These are phyloP conservation scores for Aegilops tauschii DNA, from an alignment of 176 grass and related monocot genomes.

Conservation along the genomic window DNA sequence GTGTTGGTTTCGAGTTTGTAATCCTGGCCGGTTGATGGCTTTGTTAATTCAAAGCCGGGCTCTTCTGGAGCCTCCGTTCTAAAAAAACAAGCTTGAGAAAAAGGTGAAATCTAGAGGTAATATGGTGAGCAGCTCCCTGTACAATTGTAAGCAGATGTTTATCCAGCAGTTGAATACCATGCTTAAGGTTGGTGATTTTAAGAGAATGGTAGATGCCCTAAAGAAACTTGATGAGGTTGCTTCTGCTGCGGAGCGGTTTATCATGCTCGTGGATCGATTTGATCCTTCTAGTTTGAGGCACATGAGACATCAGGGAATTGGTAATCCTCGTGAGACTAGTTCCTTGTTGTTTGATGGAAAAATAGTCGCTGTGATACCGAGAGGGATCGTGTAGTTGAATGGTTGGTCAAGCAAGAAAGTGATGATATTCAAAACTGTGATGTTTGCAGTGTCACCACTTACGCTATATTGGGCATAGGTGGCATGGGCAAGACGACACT, in stretches of 20 bases:
- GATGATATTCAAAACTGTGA: not conserved
- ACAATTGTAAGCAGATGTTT: not conserved
- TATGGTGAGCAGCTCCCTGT: not conserved
- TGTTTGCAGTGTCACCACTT: not conserved
- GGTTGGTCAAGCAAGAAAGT: not conserved
- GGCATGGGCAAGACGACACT: constrained; percentile 1
- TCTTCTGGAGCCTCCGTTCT: too few species aligned
- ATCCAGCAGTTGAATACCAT: not conserved
- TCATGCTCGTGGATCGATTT: not conserved
- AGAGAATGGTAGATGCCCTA: not conserved
- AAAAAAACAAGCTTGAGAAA: not conserved
- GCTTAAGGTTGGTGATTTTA: not conserved
- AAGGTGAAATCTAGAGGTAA: not conserved
- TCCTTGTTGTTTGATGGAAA: not conserved
- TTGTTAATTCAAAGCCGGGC: too few species aligned
- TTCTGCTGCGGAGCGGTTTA: not conserved
- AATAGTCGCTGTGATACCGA: not conserved
- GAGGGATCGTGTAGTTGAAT: not conserved
- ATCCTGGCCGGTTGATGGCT: too few species aligned
- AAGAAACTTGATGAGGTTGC: not conserved
- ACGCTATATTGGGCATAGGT: not conserved
- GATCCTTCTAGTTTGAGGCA: not conserved
- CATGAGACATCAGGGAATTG: not conserved
- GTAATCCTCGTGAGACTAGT: not conserved
- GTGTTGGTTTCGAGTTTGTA: too few species aligned